Conservation (phyloP, 441 rosid species). For the Omphalea diandra region DNA sequence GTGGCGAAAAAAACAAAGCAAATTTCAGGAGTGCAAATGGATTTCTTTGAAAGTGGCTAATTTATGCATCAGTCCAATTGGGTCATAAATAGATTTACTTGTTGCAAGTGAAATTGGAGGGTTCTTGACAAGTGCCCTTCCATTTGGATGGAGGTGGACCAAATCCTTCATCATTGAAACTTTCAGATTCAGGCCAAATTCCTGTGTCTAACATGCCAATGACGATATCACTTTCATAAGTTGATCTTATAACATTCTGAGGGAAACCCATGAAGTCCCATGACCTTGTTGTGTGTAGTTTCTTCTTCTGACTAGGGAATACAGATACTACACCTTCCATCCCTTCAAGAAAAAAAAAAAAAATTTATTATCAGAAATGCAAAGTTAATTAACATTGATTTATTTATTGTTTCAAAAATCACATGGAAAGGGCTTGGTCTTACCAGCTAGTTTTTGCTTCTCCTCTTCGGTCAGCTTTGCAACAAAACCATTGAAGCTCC, state of each 20-base stretch:
- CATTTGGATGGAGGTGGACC: slow-evolving; percentile 56
- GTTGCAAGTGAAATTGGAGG: slow-evolving; percentile 54
- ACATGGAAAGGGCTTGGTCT: not conserved
- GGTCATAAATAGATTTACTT: slow-evolving; percentile 39
- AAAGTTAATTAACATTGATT: not conserved
- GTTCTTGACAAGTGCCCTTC: slow-evolving; percentile 49
- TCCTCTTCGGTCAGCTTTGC: too few relatives aligned
- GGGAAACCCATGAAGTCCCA: too few relatives aligned
- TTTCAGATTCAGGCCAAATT: slow-evolving; percentile 49
- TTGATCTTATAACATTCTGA: too few relatives aligned
- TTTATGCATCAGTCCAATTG: too few relatives aligned
- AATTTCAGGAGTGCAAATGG: too few relatives aligned
- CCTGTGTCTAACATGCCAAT: slow-evolving; percentile 54
- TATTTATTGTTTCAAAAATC: not conserved
- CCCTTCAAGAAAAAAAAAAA: slow-evolving; percentile 10
- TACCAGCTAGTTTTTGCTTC: slow-evolving; percentile 24
- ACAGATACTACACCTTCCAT: slow-evolving; percentile 33
- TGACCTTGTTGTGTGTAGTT: slow-evolving; percentile 36
- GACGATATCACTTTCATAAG: slow-evolving; percentile 40
- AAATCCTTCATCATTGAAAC: slow-evolving; percentile 40
- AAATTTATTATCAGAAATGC: not conserved
- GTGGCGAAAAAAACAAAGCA: too few relatives aligned
- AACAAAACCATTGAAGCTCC: slow-evolving; percentile 33
- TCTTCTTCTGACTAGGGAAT: slow-evolving; percentile 25
- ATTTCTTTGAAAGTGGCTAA: too few relatives aligned